Evolutionary conservation across 495 filamentous ascomycete genomes (phyloP).

Genomic region (Penicillium tannophilum): DNA sequence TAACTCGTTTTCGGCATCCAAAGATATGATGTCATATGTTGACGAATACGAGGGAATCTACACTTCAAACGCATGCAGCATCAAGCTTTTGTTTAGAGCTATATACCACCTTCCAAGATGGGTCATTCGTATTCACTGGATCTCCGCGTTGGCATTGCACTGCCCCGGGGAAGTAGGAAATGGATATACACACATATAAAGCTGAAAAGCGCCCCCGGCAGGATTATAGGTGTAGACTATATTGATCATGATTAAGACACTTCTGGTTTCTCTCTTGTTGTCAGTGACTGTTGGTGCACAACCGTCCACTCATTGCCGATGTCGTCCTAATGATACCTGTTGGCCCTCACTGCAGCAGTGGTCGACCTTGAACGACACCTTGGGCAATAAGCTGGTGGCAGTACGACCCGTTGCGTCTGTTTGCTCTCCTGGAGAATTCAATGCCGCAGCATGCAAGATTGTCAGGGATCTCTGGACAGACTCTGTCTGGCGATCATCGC

Average conservation of each 20-base stretch:
- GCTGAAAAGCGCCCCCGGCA: background rate
- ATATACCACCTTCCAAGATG: background rate
- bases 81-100: background rate
- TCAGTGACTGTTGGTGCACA: constrained; percentile 10
- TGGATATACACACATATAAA: background rate
- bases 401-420: constrained; percentile 39
- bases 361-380: constrained; percentile 37
- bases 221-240: background rate
- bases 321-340: constrained; percentile 27
- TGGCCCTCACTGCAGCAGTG: constrained; percentile 47
- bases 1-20: background rate
- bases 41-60: constrained; percentile 11
- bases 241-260: constrained; percentile 7
- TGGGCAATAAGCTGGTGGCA: constrained; percentile 41
- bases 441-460: constrained; percentile 29
- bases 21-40: constrained; percentile 11
- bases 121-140: background rate
- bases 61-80: background rate
- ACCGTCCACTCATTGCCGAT: constrained; percentile 23
- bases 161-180: constrained; percentile 1
- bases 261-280: constrained; percentile 9
- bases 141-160: background rate
- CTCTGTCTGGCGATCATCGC: constrained; percentile 27
- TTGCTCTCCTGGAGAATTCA: constrained; percentile 41
- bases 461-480: constrained; percentile 27